A percentile compares a stretch with the other conserved stretches of the same genome.
phyloP scores from a whole-genome alignment of 1,139 yeast species.

The Debaryomyces udenii region DNA sequence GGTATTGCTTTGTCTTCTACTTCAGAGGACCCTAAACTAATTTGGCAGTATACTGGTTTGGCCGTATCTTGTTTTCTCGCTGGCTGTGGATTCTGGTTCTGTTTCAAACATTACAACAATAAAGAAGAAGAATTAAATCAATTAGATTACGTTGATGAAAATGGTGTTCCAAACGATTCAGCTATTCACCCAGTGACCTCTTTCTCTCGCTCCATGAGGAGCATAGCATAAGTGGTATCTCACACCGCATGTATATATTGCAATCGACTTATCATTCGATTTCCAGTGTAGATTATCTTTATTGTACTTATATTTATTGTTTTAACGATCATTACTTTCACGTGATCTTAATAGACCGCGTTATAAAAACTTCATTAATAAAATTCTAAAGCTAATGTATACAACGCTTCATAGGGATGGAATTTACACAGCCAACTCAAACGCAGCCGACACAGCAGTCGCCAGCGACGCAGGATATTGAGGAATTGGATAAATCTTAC shows the following conservation, averaged over 20 bases:
- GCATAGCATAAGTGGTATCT: constrained; percentile 14
- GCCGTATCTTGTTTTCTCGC: constrained; percentile 61
- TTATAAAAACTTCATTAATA: constrained; percentile 1
- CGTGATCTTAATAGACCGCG: not conserved
- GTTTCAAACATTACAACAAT: constrained; percentile 58
- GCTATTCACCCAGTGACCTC: constrained; percentile 28
- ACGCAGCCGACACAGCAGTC: constrained; percentile 71
- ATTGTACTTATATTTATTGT: no score
- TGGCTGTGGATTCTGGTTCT: constrained; percentile 64
- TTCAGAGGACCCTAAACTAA: constrained; percentile 66
- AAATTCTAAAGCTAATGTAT: not conserved
- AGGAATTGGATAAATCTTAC: constrained; percentile 31
- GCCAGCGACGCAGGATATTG: constrained; percentile 38
- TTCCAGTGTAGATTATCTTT: not conserved
- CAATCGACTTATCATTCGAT: not conserved
- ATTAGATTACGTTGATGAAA: constrained; percentile 43
- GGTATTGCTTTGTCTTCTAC: constrained; percentile 74
- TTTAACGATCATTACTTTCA: not conserved
- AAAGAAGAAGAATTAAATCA: constrained; percentile 64
- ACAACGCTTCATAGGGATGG: constrained; percentile 18
- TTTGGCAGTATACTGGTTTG: constrained; percentile 68
- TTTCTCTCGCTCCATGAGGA: constrained; percentile 25
- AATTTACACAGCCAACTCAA: constrained; percentile 54
- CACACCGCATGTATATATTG: constrained; percentile 5
- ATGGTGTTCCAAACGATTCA: constrained; percentile 13